Conservation (phyloP, 2,329 filamentous ascomycete genomes). For the Venturia nashicola region DNA sequence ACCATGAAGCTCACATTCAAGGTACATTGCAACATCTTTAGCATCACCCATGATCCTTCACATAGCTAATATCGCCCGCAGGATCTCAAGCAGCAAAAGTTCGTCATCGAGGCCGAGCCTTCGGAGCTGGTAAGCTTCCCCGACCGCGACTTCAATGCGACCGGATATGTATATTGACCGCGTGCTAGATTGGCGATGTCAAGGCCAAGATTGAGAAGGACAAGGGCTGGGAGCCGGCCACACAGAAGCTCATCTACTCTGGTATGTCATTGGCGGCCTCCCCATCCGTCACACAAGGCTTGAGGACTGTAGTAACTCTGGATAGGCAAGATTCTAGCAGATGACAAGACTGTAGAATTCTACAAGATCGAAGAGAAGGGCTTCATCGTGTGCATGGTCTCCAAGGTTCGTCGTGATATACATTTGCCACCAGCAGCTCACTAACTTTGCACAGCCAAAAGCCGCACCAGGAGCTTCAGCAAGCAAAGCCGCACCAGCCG, state of each 20-base stretch:
- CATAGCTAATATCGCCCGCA: slow-evolving; percentile 27
- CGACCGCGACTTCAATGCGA: slow-evolving; percentile 4
- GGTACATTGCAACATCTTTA: slow-evolving; percentile 24
- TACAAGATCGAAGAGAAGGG: slow-evolving; percentile 99
- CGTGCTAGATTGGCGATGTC: slow-evolving; percentile 63
- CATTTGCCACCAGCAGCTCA: slow-evolving; percentile 12
- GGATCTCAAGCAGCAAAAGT: slow-evolving; percentile 99
- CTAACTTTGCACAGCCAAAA: slow-evolving; percentile 51
- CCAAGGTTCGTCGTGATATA: slow-evolving; percentile 56
- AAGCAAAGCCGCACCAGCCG: slow-evolving; percentile 38
- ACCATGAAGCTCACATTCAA: slow-evolving; percentile 62
- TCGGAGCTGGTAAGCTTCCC: slow-evolving; percentile 66
- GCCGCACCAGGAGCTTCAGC: slow-evolving; percentile 37
- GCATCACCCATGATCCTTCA: slow-evolving; percentile 4
- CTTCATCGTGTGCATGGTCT: slow-evolving; percentile 97
- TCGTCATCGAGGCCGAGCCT: slow-evolving; percentile 88
- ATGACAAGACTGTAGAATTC: slow-evolving; percentile 90
- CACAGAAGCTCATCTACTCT: slow-evolving; percentile 96
- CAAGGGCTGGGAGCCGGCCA: slow-evolving; percentile 85
- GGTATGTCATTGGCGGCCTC: slow-evolving; percentile 42
- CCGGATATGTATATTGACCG: slow-evolving; percentile 12
- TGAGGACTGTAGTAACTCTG: slow-evolving; percentile 12
- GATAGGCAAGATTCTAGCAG: slow-evolving; percentile 91
- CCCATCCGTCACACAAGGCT: not conserved
- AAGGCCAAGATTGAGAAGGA: slow-evolving; percentile 87